Conservation (phyloP, 495 filamentous ascomycete genomes). For the Antarctomyces pellizariae region DNA sequence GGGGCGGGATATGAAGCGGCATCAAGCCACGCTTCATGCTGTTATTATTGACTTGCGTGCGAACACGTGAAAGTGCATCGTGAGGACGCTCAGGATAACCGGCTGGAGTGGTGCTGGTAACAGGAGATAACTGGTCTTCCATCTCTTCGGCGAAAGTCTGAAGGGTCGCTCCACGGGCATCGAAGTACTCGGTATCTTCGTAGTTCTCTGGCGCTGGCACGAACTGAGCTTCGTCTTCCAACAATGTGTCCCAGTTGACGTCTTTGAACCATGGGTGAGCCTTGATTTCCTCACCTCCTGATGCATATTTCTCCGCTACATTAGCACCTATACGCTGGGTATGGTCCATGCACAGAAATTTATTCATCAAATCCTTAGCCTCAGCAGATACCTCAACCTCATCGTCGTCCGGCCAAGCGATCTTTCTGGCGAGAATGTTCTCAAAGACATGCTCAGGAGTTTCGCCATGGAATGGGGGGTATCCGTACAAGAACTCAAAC, state of each 20-base stretch:
- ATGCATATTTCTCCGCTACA: conserved; percentile 47
- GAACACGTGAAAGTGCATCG: conserved; percentile 77
- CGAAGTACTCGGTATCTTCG: conserved; percentile 96
- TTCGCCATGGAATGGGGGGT: conserved; percentile 79
- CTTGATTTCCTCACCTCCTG: conserved; percentile 76
- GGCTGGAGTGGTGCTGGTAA: conserved; percentile 30
- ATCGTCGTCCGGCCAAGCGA: conserved; percentile 63
- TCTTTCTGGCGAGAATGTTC: conserved; percentile 73
- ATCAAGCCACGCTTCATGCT: conserved; percentile 70
- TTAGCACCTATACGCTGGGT: conserved; percentile 66
- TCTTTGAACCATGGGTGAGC: conserved; percentile 73
- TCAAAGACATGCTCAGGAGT: conserved; percentile 91
- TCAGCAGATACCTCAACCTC: conserved; percentile 55
- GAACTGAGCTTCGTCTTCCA: conserved; percentile 86
- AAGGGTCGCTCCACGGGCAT: conserved; percentile 69
- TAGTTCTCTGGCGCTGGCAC: conserved; percentile 84
- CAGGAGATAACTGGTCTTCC: conserved; percentile 58
- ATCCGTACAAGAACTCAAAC: conserved; percentile 85
- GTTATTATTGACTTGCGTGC: conserved; percentile 46
- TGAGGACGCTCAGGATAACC: conserved; percentile 75
- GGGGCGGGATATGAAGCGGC: conserved; percentile 86
- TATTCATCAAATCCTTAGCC: conserved; percentile 83
- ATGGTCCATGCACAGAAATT: conserved; percentile 62
- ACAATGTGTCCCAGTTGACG: conserved; percentile 69
- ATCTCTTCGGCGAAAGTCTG: conserved; percentile 81